These are phyloP conservation scores for Aspergillus intermedius DNA, from an alignment of 2,329 filamentous ascomycete genomes.

Conservation along the genomic window DNA sequence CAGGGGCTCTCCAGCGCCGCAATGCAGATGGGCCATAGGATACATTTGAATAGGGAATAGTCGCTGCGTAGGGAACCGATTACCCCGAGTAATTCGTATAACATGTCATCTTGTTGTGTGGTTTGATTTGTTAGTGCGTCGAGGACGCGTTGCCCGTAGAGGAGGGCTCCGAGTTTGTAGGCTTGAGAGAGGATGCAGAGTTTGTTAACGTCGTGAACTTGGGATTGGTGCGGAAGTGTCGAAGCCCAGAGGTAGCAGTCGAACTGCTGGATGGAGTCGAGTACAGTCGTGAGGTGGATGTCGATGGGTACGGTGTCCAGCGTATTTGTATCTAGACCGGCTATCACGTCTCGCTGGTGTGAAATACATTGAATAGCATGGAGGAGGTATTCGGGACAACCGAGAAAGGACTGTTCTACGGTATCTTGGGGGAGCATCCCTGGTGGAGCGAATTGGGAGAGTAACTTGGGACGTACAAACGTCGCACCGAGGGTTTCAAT, in stretches of 20 bases:
- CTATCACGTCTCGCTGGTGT: slow-evolving; percentile 18
- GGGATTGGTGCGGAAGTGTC: slow-evolving; percentile 10
- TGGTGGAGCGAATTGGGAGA: not conserved
- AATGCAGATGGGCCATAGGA: slow-evolving; percentile 30
- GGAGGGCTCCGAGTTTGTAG: slow-evolving; percentile 23
- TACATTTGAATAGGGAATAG: slow-evolving; percentile 24
- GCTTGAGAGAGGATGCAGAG: slow-evolving; percentile 22
- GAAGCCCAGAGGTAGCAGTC: slow-evolving; percentile 23
- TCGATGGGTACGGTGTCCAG: slow-evolving; percentile 1
- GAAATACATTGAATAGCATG: slow-evolving; percentile 23
- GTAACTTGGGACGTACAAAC: slow-evolving; percentile 1
- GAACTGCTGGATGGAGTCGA: slow-evolving; percentile 17
- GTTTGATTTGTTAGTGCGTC: slow-evolving; percentile 14
- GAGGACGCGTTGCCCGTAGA: slow-evolving; percentile 28
- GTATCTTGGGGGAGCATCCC: slow-evolving; percentile 16
- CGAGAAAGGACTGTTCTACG: slow-evolving; percentile 30
- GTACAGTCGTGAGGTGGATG: slow-evolving; percentile 8
- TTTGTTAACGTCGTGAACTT: slow-evolving; percentile 9
- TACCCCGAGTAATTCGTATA: slow-evolving; percentile 18
- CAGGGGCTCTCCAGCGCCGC: slow-evolving; percentile 25
- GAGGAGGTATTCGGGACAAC: slow-evolving; percentile 29
- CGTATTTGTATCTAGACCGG: slow-evolving; percentile 1
- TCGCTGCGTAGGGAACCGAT: slow-evolving; percentile 20
- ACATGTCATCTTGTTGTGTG: slow-evolving; percentile 13
- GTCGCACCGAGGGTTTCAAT: slow-evolving; percentile 3